Percentiles rank a stretch among this genome's conserved stretches.
phyloP scores from a whole-genome alignment of 495 filamentous ascomycete species.

The Hyaloscypha hepaticicola region DNA sequence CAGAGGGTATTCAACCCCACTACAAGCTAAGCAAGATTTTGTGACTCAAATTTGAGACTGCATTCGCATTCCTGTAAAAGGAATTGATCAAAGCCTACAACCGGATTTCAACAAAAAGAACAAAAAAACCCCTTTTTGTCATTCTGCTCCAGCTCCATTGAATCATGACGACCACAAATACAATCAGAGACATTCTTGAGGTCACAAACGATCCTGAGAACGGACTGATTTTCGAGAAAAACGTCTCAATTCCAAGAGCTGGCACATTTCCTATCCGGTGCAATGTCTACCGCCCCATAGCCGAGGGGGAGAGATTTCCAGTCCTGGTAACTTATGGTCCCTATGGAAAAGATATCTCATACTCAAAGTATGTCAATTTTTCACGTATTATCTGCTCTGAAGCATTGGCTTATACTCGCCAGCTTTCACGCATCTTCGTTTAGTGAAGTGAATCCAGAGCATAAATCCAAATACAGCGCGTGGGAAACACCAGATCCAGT shows the following conservation, averaged over 20 bases:
- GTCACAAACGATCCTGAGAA: constrained; percentile 16
- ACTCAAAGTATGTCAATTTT: constrained; percentile 37
- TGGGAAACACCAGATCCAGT: constrained; percentile 49
- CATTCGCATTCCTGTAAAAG: no score
- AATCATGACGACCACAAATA: constrained; percentile 19
- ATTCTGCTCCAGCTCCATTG: neutral
- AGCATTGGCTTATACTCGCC: neutral
- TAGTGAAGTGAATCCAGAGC: constrained; percentile 46
- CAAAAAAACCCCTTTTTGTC: no score
- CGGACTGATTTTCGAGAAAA: constrained; percentile 28
- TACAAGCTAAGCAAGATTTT: no score
- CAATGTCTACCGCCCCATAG: constrained; percentile 30
- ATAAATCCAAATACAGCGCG: constrained; percentile 31
- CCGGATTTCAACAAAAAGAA: no score
- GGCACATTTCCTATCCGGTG: constrained; percentile 16
- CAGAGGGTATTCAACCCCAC: no score
- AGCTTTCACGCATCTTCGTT: constrained; percentile 44
- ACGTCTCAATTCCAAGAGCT: constrained; percentile 26
- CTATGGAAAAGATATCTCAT: constrained; percentile 64
- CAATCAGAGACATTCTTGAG: constrained; percentile 22
- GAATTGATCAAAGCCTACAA: no score
- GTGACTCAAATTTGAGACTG: no score
- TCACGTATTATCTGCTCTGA: neutral
- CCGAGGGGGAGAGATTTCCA: constrained; percentile 35
- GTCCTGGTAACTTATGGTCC: constrained; percentile 59